Percentiles rank a stretch among this genome's conserved stretches.
Conservation (phyloP, 2,329 filamentous ascomycete genomes). For the Dactylellina parvicollis region DNA sequence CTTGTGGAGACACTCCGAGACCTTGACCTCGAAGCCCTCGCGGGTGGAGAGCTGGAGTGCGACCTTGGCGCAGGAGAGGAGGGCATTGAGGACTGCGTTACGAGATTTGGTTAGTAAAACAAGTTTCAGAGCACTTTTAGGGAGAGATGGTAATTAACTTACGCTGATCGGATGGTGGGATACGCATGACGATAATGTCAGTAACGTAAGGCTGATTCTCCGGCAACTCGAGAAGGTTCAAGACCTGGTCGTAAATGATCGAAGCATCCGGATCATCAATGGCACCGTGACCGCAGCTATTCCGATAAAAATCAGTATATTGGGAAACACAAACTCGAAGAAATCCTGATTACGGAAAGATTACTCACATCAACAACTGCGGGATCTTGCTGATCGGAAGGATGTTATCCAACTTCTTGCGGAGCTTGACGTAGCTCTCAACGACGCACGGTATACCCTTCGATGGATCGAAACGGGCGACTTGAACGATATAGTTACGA, state of each 20-base stretch:
- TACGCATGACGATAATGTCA: slow-evolving; percentile 78
- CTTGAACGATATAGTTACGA: slow-evolving; percentile 78
- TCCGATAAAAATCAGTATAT: slow-evolving; percentile 15
- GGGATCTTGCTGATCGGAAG: slow-evolving; percentile 67
- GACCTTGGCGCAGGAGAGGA: slow-evolving; percentile 77
- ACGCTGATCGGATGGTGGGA: slow-evolving; percentile 78
- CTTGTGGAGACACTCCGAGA: slow-evolving; percentile 83
- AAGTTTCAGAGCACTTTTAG: not conserved
- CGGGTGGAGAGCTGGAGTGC: slow-evolving; percentile 81
- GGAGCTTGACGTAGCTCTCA: slow-evolving; percentile 78
- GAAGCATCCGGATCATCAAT: slow-evolving; percentile 82
- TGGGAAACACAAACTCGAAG: not conserved
- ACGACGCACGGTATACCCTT: slow-evolving; percentile 84
- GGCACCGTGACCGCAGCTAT: slow-evolving; percentile 75
- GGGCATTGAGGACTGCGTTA: slow-evolving; percentile 71
- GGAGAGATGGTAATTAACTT: slow-evolving; percentile 5
- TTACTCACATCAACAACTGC: slow-evolving; percentile 74
- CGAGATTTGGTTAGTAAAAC: not conserved
- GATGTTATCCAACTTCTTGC: slow-evolving; percentile 69
- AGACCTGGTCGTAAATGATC: slow-evolving; percentile 76
- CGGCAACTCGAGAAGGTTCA: slow-evolving; percentile 70
- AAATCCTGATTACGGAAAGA: not conserved
- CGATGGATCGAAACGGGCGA: slow-evolving; percentile 83
- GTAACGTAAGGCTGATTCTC: slow-evolving; percentile 71
- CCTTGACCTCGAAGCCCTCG: slow-evolving; percentile 87